Base-by-base conservation (phyloP, 768 basidiomycete genomes). In the Goffeauzyma gilvescens region DNA sequence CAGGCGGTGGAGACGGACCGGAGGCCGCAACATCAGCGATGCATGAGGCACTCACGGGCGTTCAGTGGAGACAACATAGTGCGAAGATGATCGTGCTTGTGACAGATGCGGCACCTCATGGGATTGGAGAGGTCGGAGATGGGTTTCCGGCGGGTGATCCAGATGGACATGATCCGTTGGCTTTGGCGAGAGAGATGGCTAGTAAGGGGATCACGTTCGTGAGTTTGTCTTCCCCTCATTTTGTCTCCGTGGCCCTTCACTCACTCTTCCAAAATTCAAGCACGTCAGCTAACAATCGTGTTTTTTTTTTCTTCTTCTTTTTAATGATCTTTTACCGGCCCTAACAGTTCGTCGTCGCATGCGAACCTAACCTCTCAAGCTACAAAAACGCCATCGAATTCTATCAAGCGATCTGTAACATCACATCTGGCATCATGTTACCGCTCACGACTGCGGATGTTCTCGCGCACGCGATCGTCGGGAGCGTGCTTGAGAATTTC, bases 41-140 rank as follows among this genome's bases (percentile, higher is more conserved):
- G 60, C 77, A 75, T 1, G 87, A 89, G 58, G 78, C 79, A 7
- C 55, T 87, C 55, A 58, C 61, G 0, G 75, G 76, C 41, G 81
- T 96, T 76, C 79, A 85, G 9, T 96, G 90, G 90, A 71, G 90
- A 55, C 70, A 72, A 37, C 65, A 73, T 34, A 81, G 90, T 21
- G 83, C 79, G 59, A 95, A 84, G 70, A 95, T 96, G 85, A 72
- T 86, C 38, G 86, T 96, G 5, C 72, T 95, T 54, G 87, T 95
- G 55, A 87, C 90, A 14, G 90, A 96, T 69, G 90, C 90, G 0
- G 90, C 90, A 27, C 86, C 89, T 13, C 90, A 96, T 66, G 90
- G 89, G 2, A 84, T 95, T 56, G 89, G 89, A 45, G 89, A 95
- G 63, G 85, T 85, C 50, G 90, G 89, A 14, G 90, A 95, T 66